A percentile compares a stretch with the other conserved stretches of the same genome.
These are phyloP conservation scores for Rosa persica DNA, from an alignment of 306 rosid genomes.

Conservation along the genomic window DNA sequence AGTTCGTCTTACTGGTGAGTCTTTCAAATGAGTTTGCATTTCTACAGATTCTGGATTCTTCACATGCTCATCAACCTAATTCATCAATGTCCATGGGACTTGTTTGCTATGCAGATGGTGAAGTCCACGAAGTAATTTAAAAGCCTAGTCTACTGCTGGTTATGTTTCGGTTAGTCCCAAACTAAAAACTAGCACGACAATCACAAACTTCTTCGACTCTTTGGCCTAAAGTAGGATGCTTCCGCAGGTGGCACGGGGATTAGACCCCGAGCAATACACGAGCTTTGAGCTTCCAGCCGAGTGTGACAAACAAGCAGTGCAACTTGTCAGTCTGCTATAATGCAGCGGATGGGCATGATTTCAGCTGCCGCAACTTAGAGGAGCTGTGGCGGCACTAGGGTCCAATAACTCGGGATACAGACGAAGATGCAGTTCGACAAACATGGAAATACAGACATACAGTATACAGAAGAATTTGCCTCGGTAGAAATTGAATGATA, in stretches of 20 bases:
- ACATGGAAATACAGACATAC: constrained; percentile 6
- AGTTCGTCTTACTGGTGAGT: constrained; percentile 64
- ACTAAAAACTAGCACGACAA: neutral
- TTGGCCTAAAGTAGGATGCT: neutral
- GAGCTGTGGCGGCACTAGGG: neutral
- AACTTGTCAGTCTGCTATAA: neutral
- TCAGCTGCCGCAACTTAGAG: neutral
- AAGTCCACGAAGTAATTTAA: constrained; percentile 49
- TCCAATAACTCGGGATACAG: neutral
- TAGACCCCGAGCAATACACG: neutral
- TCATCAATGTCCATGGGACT: constrained; percentile 15
- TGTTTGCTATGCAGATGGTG: constrained; percentile 61
- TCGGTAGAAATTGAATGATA: neutral
- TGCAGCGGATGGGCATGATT: neutral
- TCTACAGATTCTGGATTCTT: neutral
- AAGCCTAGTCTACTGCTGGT: constrained; percentile 17
- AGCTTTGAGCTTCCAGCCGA: neutral
- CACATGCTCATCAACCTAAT: neutral
- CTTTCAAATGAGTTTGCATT: constrained; percentile 22
- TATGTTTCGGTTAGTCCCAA: constrained; percentile 9
- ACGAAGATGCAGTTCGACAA: neutral
- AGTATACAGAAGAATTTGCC: neutral
- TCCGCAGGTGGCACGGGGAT: neutral
- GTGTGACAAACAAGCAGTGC: neutral
- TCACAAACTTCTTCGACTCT: too few species aligned